Base-by-base conservation (phyloP, 257 asterid species). In the Solanum verrucosum region DNA sequence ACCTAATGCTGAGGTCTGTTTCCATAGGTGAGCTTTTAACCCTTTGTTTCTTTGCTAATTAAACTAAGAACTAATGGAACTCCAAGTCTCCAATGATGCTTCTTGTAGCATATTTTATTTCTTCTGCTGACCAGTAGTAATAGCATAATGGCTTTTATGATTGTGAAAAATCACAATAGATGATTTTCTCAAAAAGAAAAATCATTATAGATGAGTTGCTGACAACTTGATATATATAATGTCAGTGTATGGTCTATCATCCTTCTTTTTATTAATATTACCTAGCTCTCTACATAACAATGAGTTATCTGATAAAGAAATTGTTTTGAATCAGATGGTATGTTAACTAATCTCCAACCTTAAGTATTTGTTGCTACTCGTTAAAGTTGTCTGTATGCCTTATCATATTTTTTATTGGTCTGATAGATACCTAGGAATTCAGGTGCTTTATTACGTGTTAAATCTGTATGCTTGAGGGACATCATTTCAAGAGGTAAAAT, bases 1-100 rank as follows among this genome's bases (percentile, higher is more conserved):
- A 5, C 93, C 93, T 44, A 91, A 85, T 83, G 88, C 93, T 9
- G 96, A 94, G 90, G 86, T 97, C 49, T 96, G 98, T 90, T 97
- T 96, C 94, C 99, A 97, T 89, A 95, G 99, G 99, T 96, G 89
- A 92, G 96, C 90, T 52, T 71, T 16, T 73, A 44, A 87, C 40
- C 31, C 14, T 87, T 87, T 37, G 59, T 56, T 23, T 44, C 42
- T 81, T 18, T 49, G 68, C 67, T 81, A 18, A 27, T 18, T 81
- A 81, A 81, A 81, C 68, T 18, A 1, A 38, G 85, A 16, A 46
- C 68, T 2, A 5, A 81, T 49, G 84, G 5, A 81, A 81, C 25
- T 29, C 9, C 29, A 49, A 27, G 40, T 31, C 38, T 16, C 16
- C 68, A 52, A 81, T 31, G 27, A 18, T 49, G 68, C 68, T 46